Conservation (phyloP, 495 filamentous ascomycete species). For the Aspergillus cavernicola region DNA sequence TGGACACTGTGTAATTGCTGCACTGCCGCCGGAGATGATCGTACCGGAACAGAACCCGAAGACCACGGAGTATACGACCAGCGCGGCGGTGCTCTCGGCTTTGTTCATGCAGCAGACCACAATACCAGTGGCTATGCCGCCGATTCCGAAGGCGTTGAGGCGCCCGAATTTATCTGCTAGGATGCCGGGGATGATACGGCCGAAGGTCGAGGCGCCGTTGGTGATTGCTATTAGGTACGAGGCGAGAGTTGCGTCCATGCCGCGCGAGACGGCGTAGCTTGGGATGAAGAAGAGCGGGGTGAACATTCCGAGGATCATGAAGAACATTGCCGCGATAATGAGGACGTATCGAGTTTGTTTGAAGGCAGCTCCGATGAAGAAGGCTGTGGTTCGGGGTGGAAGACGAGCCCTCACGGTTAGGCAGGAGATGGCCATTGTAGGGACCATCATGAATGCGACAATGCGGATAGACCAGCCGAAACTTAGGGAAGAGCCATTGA, state of each 20-base stretch:
- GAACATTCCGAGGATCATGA: slow-evolving; percentile 22
- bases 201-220: slow-evolving; percentile 27
- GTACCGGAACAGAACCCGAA: slow-evolving; percentile 57
- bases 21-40: slow-evolving; percentile 43
- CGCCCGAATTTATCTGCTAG: slow-evolving; percentile 27
- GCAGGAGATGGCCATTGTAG: slow-evolving; percentile 35
- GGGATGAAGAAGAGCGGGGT: slow-evolving; percentile 26
- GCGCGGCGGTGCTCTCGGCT: slow-evolving; percentile 38
- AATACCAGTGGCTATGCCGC: slow-evolving; percentile 16
- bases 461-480: slow-evolving; percentile 65
- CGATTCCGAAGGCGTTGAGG: slow-evolving; percentile 19
- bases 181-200: slow-evolving; percentile 22
- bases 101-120: slow-evolving; percentile 42
- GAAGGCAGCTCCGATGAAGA: slow-evolving; percentile 16
- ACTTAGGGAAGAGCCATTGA: slow-evolving; percentile 16
- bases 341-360: slow-evolving; percentile 14
- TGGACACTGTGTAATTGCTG: slow-evolving; percentile 15
- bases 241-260: slow-evolving; percentile 20
- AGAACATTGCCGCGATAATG: slow-evolving; percentile 18
- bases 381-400: slow-evolving; percentile 8
- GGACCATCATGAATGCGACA: slow-evolving; percentile 59
- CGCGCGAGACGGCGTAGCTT: slow-evolving; percentile 19
- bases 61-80: slow-evolving; percentile 50
- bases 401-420: slow-evolving; percentile 26
- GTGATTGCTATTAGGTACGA: slow-evolving; percentile 24